Base-by-base conservation (phyloP, 148 eudicot species). In the Camellia sinensis region DNA sequence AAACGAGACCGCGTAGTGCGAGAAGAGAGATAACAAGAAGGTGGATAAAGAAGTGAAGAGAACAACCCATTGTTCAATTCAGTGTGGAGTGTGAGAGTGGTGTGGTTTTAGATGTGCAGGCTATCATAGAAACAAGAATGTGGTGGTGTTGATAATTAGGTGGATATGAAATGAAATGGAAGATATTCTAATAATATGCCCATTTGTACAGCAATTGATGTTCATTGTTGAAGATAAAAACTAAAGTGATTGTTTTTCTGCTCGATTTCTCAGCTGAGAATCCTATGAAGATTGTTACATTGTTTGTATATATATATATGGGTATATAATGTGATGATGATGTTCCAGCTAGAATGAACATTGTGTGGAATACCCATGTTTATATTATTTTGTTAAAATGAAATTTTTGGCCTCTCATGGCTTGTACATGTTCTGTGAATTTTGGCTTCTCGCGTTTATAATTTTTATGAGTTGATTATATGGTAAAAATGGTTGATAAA, bases 11-110 rank as follows among this genome's bases (percentile, higher is more conserved):
- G 45, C 6, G 29, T 29, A 54, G 54, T 1, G 69, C 7, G 19
- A 85, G 53, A 71, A 75, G 53, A 46, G 61, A 37, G 4, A 53
- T 41, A 22, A 75, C 8, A 46, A 81, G 63, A 10, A 77, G 70
- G 59, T 40, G 64, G 13, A 13, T 76, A 67, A 43, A 65, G 78
- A 80, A 52, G 13, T 3, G 7, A 5, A 37, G 80, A 18, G 73
- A 68, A 18, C 76, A 12, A 48, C 57, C 21, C 85, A 83, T 79
- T 5, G 64, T 12, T 19, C n/a, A 60, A 60, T 64, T 29, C 65
- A 62, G 6, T 29, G 37, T 21, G 67, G 11, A 22, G 41, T n/a
- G 17, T 13, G 17, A 13, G 17, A 59, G 17, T 11, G 3, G 4
- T 59, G 62, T 59, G 17, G 62, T 3, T 59, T 57, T 57, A 14